A percentile compares a stretch with the other conserved stretches of the same genome.
These are phyloP conservation scores for Epichloe bromicola DNA, from an alignment of 2,329 filamentous ascomycete genomes.

Conservation along the genomic window DNA sequence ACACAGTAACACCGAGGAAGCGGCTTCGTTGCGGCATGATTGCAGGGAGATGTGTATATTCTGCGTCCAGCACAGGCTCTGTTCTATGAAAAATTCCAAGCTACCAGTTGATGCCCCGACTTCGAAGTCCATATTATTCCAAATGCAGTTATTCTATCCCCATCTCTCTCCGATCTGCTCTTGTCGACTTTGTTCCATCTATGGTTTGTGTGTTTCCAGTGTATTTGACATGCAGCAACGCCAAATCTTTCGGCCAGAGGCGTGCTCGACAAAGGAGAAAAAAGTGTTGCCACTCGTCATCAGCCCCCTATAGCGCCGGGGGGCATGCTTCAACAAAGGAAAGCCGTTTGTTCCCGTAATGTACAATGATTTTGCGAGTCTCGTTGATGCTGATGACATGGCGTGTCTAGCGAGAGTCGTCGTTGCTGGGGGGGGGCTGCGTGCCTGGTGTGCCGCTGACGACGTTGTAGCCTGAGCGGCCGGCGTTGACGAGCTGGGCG, in stretches of 20 bases:
- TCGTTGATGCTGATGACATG: too few relatives aligned
- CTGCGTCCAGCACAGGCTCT: too few relatives aligned
- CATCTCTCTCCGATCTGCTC: not conserved
- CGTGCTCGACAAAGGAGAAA: not conserved
- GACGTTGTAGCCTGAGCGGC: slow-evolving; percentile 32
- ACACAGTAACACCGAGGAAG: not conserved
- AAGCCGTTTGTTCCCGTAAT: not conserved
- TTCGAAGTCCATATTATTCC: too few relatives aligned
- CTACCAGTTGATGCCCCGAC: not conserved
- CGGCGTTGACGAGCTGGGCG: slow-evolving; percentile 23
- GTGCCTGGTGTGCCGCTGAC: slow-evolving; percentile 16
- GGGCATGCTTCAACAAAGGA: not conserved
- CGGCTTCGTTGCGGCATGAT: too few relatives aligned
- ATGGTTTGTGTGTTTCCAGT: not conserved
- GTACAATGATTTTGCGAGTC: too few relatives aligned
- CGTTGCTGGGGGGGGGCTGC: slow-evolving; percentile 3
- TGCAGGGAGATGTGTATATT: too few relatives aligned
- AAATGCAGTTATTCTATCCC: too few relatives aligned
- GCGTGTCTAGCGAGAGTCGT: slow-evolving; percentile 6
- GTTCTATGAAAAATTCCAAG: not conserved
- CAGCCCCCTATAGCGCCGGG: not conserved
- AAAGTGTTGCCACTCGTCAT: not conserved
- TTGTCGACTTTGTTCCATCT: not conserved
- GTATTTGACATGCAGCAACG: not conserved
- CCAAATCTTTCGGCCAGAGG: not conserved